phyloP scores from a whole-genome alignment of 139 green algal genomes.

The Pseudopediastrum boryanum region DNA sequence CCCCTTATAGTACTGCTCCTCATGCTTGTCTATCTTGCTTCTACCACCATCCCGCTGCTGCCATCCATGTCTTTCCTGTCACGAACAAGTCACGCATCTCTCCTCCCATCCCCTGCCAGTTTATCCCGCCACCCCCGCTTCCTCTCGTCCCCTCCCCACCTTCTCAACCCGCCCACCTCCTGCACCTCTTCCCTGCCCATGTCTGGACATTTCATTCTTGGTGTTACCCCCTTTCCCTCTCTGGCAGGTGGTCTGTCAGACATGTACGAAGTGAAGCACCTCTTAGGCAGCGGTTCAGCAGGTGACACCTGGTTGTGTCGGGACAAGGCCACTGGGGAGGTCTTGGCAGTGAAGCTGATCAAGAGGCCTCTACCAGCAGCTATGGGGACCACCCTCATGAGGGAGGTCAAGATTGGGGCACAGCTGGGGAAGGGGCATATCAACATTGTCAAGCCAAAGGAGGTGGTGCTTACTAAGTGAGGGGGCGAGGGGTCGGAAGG shows the following conservation, averaged over 20 bases:
- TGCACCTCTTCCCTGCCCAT: background rate
- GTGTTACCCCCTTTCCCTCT: background rate
- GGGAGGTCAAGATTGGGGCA: slow-evolving; percentile 76
- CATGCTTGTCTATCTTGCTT: too few relatives aligned
- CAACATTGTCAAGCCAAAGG: slow-evolving; percentile 68
- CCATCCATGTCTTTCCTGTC: background rate
- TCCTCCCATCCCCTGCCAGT: background rate
- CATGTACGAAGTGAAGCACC: slow-evolving; percentile 38
- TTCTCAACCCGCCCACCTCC: background rate
- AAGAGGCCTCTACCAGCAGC: slow-evolving; percentile 55
- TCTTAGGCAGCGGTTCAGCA: slow-evolving; percentile 61
- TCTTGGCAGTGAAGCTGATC: slow-evolving; percentile 64
- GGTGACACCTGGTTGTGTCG: slow-evolving; percentile 74
- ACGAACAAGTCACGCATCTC: background rate
- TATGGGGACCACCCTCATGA: slow-evolving; percentile 58
- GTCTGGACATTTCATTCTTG: too few relatives aligned
- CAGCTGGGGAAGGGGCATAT: slow-evolving; percentile 68
- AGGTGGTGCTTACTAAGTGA: slow-evolving; percentile 70
- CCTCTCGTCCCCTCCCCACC: background rate
- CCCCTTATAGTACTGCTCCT: too few relatives aligned
- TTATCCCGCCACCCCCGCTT: background rate
- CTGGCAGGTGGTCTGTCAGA: slow-evolving; percentile 27
- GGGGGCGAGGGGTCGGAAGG: background rate
- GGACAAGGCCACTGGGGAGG: slow-evolving; percentile 19
- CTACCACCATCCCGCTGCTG: too few relatives aligned